phyloP scores from a whole-genome alignment of 768 basidiomycete genomes.

The Leccinum subgranulosum region DNA sequence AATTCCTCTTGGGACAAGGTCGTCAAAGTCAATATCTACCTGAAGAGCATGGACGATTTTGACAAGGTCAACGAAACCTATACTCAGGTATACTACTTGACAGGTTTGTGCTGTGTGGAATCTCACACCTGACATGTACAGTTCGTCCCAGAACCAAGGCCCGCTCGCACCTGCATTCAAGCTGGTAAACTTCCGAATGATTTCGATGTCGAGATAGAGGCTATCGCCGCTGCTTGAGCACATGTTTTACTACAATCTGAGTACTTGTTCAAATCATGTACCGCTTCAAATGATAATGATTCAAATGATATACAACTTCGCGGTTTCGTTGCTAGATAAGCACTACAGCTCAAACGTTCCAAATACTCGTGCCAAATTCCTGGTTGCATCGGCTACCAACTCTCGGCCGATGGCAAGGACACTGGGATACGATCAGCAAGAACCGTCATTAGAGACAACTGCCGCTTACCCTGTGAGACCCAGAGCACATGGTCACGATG shows the following conservation, averaged over 20 bases:
- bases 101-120: background rate
- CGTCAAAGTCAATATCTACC: conserved; percentile 55
- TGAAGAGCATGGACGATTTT: conserved; percentile 60
- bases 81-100: conserved; percentile 39
- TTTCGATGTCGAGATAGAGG: conserved; percentile 73
- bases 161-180: conserved; percentile 75
- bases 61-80: conserved; percentile 56
- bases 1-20: conserved; percentile 62
- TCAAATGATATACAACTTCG: background rate
- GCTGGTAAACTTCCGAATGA: conserved; percentile 65
- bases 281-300: background rate
- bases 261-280: background rate
- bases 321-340: background rate
- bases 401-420: conserved; percentile 36
- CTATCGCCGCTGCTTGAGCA: conserved; percentile 44
- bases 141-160: conserved; percentile 57
- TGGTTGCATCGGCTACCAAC: conserved; percentile 37
- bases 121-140: conserved; percentile 13
- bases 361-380: conserved; percentile 32
- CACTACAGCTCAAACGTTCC: conserved; percentile 14
- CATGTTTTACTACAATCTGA: background rate
- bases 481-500: background rate
- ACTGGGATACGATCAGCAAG: conserved; percentile 25
- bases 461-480: conserved; percentile 21
- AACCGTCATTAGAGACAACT: background rate